Percentiles rank a stretch among this genome's conserved stretches.
These are phyloP conservation scores for Aspergillus mulundensis DNA, from an alignment of 495 filamentous ascomycete species.

Conservation along the genomic window DNA sequence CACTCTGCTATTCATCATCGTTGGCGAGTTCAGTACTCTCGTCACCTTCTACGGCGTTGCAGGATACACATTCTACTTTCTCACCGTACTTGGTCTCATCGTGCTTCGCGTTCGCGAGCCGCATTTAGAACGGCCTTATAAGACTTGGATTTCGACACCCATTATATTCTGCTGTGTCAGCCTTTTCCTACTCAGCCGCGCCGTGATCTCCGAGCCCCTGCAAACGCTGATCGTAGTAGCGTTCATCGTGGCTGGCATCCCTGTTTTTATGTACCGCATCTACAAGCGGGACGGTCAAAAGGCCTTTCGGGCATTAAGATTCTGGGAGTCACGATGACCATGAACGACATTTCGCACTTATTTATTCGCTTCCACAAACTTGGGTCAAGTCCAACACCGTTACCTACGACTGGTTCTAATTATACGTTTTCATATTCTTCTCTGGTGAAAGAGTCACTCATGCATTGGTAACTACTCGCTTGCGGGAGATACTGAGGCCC, in stretches of 20 bases:
- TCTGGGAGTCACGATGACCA: conserved; percentile 50
- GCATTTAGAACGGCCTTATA: conserved; percentile 80
- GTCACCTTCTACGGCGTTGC: conserved; percentile 97
- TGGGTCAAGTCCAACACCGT: not conserved
- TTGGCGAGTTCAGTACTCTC: conserved; percentile 88
- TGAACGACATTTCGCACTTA: not conserved
- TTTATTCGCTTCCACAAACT: not conserved
- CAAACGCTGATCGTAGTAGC: conserved; percentile 81
- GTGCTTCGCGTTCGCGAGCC: conserved; percentile 88
- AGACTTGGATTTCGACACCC: conserved; percentile 92
- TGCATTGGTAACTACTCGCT: conserved; percentile 33
- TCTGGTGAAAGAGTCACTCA: not conserved
- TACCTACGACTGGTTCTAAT: not conserved
- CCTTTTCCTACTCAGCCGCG: conserved; percentile 81
- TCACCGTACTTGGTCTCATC: conserved; percentile 90
- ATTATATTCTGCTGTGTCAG: conserved; percentile 98
- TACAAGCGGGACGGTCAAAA: conserved; percentile 48
- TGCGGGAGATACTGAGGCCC: conserved; percentile 22
- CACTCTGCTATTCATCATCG: conserved; percentile 69
- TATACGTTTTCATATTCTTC: not conserved
- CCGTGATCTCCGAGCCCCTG: conserved; percentile 82
- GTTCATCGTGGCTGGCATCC: conserved; percentile 79
- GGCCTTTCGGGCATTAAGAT: conserved; percentile 53
- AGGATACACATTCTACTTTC: conserved; percentile 94
- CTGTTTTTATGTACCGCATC: conserved; percentile 85